These are phyloP conservation scores for Trichophyton equinum DNA, from an alignment of 2,329 filamentous ascomycete species.

Conservation along the genomic window DNA sequence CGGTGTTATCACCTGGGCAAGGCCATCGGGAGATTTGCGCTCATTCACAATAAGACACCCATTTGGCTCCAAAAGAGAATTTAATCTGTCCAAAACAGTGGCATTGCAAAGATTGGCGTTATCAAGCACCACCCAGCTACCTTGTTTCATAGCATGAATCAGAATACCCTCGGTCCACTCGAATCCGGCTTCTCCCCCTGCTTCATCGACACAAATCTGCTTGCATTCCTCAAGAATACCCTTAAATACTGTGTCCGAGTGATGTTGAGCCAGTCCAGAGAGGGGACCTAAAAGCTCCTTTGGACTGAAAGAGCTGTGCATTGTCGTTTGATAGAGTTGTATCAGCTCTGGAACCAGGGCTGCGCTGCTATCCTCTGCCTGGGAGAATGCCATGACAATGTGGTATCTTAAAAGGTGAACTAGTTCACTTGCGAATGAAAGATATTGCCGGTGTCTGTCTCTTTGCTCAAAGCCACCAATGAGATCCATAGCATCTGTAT, in stretches of 20 bases:
- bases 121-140: conserved; percentile 87
- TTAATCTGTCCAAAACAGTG: conserved; percentile 84
- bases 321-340: conserved; percentile 23
- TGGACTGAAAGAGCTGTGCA: conserved; percentile 19
- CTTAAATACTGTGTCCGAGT: conserved; percentile 37
- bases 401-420: conserved; percentile 39
- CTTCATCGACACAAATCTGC: conserved; percentile 40
- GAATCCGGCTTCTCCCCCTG: conserved; percentile 65
- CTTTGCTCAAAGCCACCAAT: conserved; percentile 95
- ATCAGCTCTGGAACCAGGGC: conserved; percentile 19
- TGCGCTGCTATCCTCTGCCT: conserved; percentile 13
- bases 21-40: conserved; percentile 70
- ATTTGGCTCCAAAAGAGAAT: conserved; percentile 84
- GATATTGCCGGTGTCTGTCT: conserved; percentile 63
- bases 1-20: conserved; percentile 65
- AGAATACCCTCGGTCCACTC: conserved; percentile 94
- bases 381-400: conserved; percentile 22
- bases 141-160: conserved; percentile 71
- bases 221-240: conserved; percentile 39
- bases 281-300: conserved; percentile 23
- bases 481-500: conserved; percentile 93
- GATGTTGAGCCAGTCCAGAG: conserved; percentile 28
- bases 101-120: conserved; percentile 95
- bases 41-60: conserved; percentile 86
- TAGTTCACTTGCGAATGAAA: conserved; percentile 46